Base-by-base conservation (phyloP, 2,329 filamentous ascomycete species). In the Xylaria sp. region DNA sequence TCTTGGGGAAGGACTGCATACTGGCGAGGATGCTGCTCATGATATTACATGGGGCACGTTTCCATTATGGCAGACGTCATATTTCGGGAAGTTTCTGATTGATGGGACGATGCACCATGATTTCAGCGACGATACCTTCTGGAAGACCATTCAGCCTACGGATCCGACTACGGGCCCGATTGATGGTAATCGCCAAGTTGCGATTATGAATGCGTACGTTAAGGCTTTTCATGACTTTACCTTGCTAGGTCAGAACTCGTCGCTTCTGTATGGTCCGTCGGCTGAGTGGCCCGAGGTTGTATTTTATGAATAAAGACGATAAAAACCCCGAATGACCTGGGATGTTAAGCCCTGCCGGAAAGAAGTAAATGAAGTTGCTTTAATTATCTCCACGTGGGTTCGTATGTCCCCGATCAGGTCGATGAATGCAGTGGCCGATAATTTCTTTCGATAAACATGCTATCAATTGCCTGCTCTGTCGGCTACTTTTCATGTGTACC, bases 31-130 rank as follows among this genome's bases (percentile, higher is more conserved):
- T 25, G 15, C 2, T 4, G 49, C 10, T 1, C 31, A 52, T 18
- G 62, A 72, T 66, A 63, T 70, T 13, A 72, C 20, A 20, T 75
- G 74, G 62, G 71, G 67, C 12, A 62, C 69, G n/a, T 75, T 75
- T 51, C 70, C 71, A 1, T 33, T 43, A 1, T 72, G 64, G 62
- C 72, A 70, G 71, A 70, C 72, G 18, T 60, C 20, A 15, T 59
- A 62, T 10, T 62, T 59, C n/a, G 69, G 49, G 58, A 13, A 52
- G 20, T 36, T 64, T 10, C 58, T 59, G n/a, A 39, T 74, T 3
- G 66, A 69, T 9, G 73, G 70, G 1, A 39, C 66, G 20, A 31
- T 25, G 60, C 75, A 76, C 51, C 48, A 49, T 23, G 72, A 75
- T 54, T 73, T 74, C 39, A 70, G 57, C 15, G 71, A 75, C 28